Percentiles rank a stretch among this genome's conserved stretches.
Evolutionary conservation across 495 filamentous ascomycete genomes (phyloP).

Genomic region (Lasiosphaeria ovina): DNA sequence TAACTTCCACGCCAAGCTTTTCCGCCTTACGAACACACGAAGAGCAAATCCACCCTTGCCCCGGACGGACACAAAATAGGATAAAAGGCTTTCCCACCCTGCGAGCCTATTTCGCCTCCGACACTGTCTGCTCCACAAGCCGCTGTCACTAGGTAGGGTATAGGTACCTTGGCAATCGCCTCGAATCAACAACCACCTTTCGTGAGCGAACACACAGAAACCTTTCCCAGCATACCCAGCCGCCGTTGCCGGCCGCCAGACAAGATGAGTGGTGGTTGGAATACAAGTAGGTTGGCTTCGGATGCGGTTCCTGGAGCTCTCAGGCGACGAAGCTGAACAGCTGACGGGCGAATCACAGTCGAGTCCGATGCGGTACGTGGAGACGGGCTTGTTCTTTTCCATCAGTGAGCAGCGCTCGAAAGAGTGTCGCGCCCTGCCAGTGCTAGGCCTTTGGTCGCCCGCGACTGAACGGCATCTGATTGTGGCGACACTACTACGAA

Average conservation of each 20-base stretch:
- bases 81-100: no score
- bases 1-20: no score
- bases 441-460: neutral
- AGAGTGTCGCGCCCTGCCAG: neutral
- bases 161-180: no score
- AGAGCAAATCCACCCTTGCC: no score
- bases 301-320: neutral
- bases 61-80: no score
- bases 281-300: constrained; percentile 48
- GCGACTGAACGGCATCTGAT: neutral
- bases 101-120: no score
- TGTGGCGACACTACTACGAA: neutral
- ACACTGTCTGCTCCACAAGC: no score
- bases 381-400: neutral
- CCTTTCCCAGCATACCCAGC: neutral
- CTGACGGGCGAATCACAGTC: constrained; percentile 58
- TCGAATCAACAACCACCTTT: no score
- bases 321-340: constrained; percentile 2
- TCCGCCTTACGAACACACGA: no score
- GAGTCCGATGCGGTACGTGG: constrained; percentile 86
- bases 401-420: no score
- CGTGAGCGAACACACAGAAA: no score
- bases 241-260: constrained; percentile 1
- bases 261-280: constrained; percentile 59
- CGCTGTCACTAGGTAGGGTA: no score